Evolutionary conservation across 2,329 filamentous ascomycete species (phyloP).

Genomic region (Dactylella cylindrospora): DNA sequence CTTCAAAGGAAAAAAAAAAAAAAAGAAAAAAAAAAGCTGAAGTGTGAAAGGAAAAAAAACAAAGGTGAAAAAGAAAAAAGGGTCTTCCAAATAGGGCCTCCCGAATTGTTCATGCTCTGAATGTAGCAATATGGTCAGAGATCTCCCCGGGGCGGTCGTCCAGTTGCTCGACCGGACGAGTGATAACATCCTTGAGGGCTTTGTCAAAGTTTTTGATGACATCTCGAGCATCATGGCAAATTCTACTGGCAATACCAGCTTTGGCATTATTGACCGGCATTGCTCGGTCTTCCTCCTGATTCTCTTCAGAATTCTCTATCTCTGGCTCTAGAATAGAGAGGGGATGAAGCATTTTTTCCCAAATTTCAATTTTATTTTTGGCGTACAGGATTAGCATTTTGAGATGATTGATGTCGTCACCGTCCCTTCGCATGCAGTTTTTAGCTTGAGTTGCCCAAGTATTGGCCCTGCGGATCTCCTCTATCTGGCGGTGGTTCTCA

Average conservation of each 20-base stretch:
- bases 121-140: slow-evolving; percentile 6
- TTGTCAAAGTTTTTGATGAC: slow-evolving; percentile 22
- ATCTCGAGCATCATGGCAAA: slow-evolving; percentile 6
- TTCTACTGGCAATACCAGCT: not conserved
- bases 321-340: slow-evolving; percentile 4
- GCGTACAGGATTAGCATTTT: slow-evolving; percentile 13
- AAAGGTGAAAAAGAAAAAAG: too few relatives aligned
- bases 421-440: slow-evolving; percentile 23
- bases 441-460: slow-evolving; percentile 15
- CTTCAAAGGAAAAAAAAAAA: not conserved
- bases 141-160: slow-evolving; percentile 1
- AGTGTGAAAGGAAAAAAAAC: not conserved
- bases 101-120: not conserved
- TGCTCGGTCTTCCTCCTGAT: not conserved
- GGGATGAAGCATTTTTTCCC: slow-evolving; percentile 17
- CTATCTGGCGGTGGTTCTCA: slow-evolving; percentile 15
- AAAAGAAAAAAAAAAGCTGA: not conserved
- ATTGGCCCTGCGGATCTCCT: slow-evolving; percentile 8
- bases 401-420: slow-evolving; percentile 13
- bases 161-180: slow-evolving; percentile 23
- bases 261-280: not conserved
- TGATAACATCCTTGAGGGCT: slow-evolving; percentile 2
- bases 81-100: too few relatives aligned
- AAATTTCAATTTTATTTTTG: slow-evolving; percentile 15
- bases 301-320: not conserved